Evolutionary conservation across 202 grass and related monocot genomes (phyloP).

Genomic region (Bolboschoenoplectus hybrid): DNA sequence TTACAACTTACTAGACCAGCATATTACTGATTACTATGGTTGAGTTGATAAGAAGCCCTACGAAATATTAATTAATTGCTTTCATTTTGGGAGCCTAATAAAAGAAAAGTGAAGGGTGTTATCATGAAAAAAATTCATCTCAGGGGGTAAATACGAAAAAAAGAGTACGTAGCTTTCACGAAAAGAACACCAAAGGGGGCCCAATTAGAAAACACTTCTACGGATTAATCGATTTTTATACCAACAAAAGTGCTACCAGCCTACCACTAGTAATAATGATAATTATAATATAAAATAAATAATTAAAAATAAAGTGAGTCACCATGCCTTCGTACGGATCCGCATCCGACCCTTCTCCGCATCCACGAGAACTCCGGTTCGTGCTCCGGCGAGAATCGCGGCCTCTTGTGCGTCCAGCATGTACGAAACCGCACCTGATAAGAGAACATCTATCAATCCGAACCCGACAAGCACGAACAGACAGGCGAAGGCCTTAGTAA

Average conservation of each 20-base stretch:
- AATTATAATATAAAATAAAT: not conserved
- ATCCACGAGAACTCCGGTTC: constrained; percentile 34
- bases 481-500: constrained; percentile 47
- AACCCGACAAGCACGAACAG: constrained; percentile 51
- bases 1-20: not conserved
- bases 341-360: constrained; percentile 46
- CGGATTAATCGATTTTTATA: not conserved
- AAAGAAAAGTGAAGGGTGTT: not conserved
- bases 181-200: not conserved
- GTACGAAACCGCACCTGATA: constrained; percentile 44
- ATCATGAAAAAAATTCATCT: not conserved
- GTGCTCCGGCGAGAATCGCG: constrained; percentile 33
- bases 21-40: not conserved
- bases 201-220: not conserved
- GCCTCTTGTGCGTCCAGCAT: constrained; percentile 45
- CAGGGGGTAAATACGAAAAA: not conserved
- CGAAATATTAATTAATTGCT: not conserved
- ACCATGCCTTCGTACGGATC: constrained; percentile 47
- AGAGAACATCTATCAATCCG: constrained; percentile 42
- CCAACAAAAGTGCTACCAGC: not conserved
- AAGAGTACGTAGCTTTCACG: not conserved
- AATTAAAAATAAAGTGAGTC: constrained; percentile 12
- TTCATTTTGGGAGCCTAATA: not conserved
- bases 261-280: not conserved
- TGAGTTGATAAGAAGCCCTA: too few species aligned